Evolutionary conservation across 441 rosid genomes (phyloP).

Genomic region (Pelargonium myrrhifolium): DNA sequence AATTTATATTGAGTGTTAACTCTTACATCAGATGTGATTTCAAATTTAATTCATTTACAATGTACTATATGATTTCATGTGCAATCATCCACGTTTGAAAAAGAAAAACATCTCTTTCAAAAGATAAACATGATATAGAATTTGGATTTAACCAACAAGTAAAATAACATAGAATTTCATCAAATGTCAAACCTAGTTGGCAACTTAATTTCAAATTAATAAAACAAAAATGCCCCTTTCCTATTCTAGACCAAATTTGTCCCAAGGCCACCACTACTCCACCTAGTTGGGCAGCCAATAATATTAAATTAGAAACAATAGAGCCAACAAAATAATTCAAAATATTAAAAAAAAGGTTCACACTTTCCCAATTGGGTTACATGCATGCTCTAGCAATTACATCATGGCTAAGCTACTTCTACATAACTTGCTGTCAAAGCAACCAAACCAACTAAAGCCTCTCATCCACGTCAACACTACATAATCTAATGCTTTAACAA

Average conservation of each 20-base stretch:
- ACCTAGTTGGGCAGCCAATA: neutral
- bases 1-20: no score
- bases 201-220: no score
- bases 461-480: neutral
- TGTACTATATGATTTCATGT: no score
- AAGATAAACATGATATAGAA: no score
- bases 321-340: neutral
- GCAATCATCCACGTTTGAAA: no score
- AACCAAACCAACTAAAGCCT: neutral
- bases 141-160: no score
- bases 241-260: neutral
- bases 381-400: neutral
- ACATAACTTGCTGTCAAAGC: neutral
- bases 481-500: neutral
- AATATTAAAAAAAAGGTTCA: neutral
- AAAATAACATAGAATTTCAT: no score
- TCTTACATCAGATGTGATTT: no score
- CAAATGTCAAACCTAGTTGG: no score
- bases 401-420: neutral
- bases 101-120: no score
- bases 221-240: neutral
- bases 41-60: no score
- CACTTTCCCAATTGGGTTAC: neutral
- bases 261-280: no score
- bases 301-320: neutral